Evolutionary conservation across 768 basidiomycete genomes (phyloP), one percentile per base, ranked within the genome.

Genomic region (Leucocoprinus leucothites): DNA sequence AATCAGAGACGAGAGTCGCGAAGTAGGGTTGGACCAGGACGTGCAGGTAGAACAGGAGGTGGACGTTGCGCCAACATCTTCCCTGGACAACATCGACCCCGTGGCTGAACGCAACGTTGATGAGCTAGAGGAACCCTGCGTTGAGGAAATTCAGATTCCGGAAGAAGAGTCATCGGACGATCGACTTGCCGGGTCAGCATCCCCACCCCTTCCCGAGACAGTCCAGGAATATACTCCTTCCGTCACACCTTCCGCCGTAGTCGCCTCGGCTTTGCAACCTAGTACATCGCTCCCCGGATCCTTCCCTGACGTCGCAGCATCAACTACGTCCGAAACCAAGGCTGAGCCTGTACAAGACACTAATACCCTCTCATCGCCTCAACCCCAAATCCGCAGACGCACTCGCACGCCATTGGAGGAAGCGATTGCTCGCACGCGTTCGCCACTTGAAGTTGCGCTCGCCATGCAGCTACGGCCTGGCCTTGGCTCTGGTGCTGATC

Each of bases 401-500:
- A 57, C 24, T 19, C 47, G 5, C 41, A 58, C 38, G 24, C 50
- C 11, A 31, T 58, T 38, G 22, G 53, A 55, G 25, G 53, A 55
- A 22, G 53, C 46, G 8, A 48, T 55, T 31, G 45, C 36, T 9
- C 24, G 53, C 21, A 55, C 57, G 57, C 73, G 69, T 61, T 76
- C 78, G 18, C 76, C 77, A 11, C 69, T 85, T 36, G 88, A 90
- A 62, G 76, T 87, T 44, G 88, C 86, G 16, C 78, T 91, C 5
- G 86, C 86, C 42, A 85, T 90, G 86, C 88, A 90, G 67, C 76
- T 89, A 46, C 78, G 86, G 26, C 87, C 86, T 4, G 86, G 87
- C 1, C 69, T 89, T 19, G 87, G 87, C 35, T 67, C 79, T 9
- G 84, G 86, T 38, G 84, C 87, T 9, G 88, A 90, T 62, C 78